These are phyloP conservation scores for Phytophthora agathidicida DNA, from an alignment of 352 stramenopile genomes.

Conservation along the genomic window DNA sequence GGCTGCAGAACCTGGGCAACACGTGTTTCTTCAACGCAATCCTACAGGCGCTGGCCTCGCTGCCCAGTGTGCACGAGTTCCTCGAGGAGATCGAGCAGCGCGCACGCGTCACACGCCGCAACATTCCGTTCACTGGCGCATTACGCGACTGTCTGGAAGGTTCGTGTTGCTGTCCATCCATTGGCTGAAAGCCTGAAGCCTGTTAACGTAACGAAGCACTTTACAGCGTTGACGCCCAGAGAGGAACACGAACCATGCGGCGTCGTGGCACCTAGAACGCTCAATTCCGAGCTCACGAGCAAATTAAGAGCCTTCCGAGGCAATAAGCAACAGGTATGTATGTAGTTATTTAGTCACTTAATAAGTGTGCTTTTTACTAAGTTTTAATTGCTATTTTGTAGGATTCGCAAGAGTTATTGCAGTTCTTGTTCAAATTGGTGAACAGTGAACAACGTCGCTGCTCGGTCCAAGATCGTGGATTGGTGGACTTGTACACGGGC, in stretches of 20 bases:
- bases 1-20: constrained; percentile 91
- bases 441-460: constrained; percentile 64
- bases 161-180: constrained; percentile 22
- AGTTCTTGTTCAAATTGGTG: constrained; percentile 88
- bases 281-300: constrained; percentile 69
- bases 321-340: constrained; percentile 77
- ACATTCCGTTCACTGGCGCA: constrained; percentile 66
- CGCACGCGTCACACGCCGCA: constrained; percentile 34
- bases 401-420: constrained; percentile 86
- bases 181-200: neutral
- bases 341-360: neutral
- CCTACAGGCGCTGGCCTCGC: constrained; percentile 79
- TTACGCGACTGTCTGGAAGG: constrained; percentile 73
- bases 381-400: constrained; percentile 32
- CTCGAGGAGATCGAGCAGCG: constrained; percentile 64
- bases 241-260: constrained; percentile 36
- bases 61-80: constrained; percentile 75
- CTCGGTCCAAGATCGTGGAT: constrained; percentile 53
- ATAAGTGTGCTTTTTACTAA: neutral
- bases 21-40: constrained; percentile 93
- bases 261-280: constrained; percentile 48
- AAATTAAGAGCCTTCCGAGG: constrained; percentile 65
- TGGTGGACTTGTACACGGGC: constrained; percentile 50
- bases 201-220: neutral
- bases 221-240: constrained; percentile 37